Evolutionary conservation across 2,329 filamentous ascomycete genomes (phyloP), one percentile per base, ranked within the genome.

Genomic region (Teratosphaeria pseudoeucalypti): DNA sequence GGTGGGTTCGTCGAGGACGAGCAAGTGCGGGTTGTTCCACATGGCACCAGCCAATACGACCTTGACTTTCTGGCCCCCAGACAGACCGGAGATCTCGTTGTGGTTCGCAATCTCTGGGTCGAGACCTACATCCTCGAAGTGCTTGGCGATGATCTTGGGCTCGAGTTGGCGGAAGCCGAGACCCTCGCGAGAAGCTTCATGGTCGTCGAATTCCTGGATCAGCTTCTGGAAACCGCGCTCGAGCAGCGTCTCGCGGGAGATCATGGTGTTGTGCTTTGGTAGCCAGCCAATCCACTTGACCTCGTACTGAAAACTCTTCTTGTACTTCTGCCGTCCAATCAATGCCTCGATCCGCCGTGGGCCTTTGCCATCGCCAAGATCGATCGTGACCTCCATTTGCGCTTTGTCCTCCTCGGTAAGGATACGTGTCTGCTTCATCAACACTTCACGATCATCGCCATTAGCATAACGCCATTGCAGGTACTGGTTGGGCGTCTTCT

Each of bases 271-370:
- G 82, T 88, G 80, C 81, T 97, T 99, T 62, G 94, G 94, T 23
- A 97, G 81, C 76, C 90, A 84, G 64, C 85, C 82, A 63, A 87
- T 79, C 94, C 94, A 99, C 83, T 97, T 96, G 53, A 96, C 85
- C 80, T 97, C 92, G 72, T 97, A 97, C 81, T 96, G 92, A 84
- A 95, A 96, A 49, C 87, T 89, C 85, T 99, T 99, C 86, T 99
- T 97, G 80, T 85, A 96, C 80, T 99, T 99, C 74, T 96, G 92
- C 68, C 94, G 88, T 81, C 94, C 94, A 67, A 99, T 95, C 32
- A 99, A 81, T 16, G 88, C 81, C 74, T 99, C 94, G 57, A 99
- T 80, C 71, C 89, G 88, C 63, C 87, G 84, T 27, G 81, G 76
- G 12, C 90, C 87, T 69, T 85, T 88, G 67, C 92, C 92, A 67